phyloP scores from a whole-genome alignment of 345 rosid species.

The Garcia nutans region DNA sequence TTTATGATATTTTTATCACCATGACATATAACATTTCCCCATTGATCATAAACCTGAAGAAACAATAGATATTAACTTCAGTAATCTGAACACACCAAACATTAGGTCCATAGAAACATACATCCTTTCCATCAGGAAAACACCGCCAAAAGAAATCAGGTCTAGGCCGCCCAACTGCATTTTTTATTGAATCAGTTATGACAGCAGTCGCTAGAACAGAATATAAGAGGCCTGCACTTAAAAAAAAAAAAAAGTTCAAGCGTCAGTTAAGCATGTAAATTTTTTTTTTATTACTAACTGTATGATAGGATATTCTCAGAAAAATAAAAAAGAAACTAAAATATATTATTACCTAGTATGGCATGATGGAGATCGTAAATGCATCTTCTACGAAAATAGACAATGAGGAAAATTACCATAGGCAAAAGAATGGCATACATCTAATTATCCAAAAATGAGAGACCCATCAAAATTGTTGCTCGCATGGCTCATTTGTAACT shows the following conservation, averaged over 20 bases:
- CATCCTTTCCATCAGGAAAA: conserved; percentile 90
- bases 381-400: conserved; percentile 66
- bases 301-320: conserved; percentile 1
- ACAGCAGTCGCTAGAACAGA: conserved; percentile 67
- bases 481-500: neutral
- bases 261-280: conserved; percentile 15
- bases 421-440: conserved; percentile 63
- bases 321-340: conserved; percentile 2
- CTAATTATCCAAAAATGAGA: conserved; percentile 37
- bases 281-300: neutral
- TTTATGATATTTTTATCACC: conserved; percentile 61
- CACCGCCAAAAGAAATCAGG: conserved; percentile 98
- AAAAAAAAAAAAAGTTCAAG: conserved; percentile 3
- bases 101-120: conserved; percentile 32
- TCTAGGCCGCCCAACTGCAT: conserved; percentile 83
- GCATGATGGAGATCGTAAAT: conserved; percentile 94
- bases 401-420: conserved; percentile 46
- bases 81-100: conserved; percentile 5
- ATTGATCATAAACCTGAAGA: conserved; percentile 58
- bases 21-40: conserved; percentile 73
- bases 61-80: neutral
- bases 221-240: conserved; percentile 70
- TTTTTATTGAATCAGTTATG: conserved; percentile 72
- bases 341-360: conserved; percentile 50
- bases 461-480: conserved; percentile 9